A percentile compares a stretch with the other conserved stretches of the same genome.
Conservation (phyloP, 2,329 filamentous ascomycete species). For the Blastomyces percursus region DNA sequence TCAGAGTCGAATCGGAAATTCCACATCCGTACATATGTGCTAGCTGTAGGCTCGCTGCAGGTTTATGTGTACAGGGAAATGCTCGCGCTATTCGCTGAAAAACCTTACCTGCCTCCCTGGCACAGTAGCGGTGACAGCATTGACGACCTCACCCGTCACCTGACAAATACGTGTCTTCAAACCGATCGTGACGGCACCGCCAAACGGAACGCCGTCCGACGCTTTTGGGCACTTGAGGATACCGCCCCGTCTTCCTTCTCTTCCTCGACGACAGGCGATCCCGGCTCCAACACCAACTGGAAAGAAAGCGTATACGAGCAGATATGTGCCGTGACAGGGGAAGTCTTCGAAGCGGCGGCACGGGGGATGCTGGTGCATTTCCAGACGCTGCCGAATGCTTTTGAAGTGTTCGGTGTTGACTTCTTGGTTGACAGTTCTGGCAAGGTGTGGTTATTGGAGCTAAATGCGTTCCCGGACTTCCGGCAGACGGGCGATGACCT, state of each 20-base stretch:
- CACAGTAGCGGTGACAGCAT: slow-evolving; percentile 23
- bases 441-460: slow-evolving; percentile 67
- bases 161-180: slow-evolving; percentile 95
- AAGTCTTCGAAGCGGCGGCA: slow-evolving; percentile 78
- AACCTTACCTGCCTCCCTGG: slow-evolving; percentile 55
- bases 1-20: slow-evolving; percentile 66
- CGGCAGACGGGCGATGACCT: slow-evolving; percentile 74
- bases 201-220: slow-evolving; percentile 55
- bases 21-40: slow-evolving; percentile 85
- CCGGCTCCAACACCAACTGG: slow-evolving; percentile 27
- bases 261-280: slow-evolving; percentile 11
- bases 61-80: slow-evolving; percentile 83
- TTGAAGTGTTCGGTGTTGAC: slow-evolving; percentile 86
- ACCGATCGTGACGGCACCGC: slow-evolving; percentile 33
- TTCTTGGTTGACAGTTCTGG: slow-evolving; percentile 64
- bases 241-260: slow-evolving; percentile 19
- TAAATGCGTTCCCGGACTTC: slow-evolving; percentile 96
- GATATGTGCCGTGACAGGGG: slow-evolving; percentile 61
- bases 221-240: slow-evolving; percentile 60
- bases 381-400: slow-evolving; percentile 75
- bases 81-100: slow-evolving; percentile 82
- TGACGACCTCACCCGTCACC: slow-evolving; percentile 58
- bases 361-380: slow-evolving; percentile 80
- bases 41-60: slow-evolving; percentile 64
- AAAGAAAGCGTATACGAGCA: slow-evolving; percentile 58